Percentiles rank a stretch among this genome's conserved stretches.
These are phyloP conservation scores for Fusarium fracticaudum DNA, from an alignment of 2,329 filamentous ascomycete genomes.

Conservation along the genomic window DNA sequence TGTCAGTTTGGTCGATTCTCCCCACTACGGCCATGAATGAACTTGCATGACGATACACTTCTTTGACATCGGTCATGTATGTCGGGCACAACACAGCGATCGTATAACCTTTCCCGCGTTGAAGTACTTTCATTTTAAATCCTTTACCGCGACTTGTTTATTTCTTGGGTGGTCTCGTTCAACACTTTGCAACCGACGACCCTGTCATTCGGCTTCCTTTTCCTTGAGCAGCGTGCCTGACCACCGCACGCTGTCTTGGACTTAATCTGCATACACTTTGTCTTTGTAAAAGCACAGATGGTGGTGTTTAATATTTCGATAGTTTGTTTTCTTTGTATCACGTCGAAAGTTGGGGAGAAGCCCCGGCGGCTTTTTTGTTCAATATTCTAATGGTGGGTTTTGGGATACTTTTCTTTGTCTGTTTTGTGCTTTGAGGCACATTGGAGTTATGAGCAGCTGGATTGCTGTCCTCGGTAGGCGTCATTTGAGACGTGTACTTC, in stretches of 20 bases:
- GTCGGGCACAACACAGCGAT: conserved; percentile 72
- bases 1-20: conserved; percentile 27
- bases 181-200: conserved; percentile 35
- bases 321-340: conserved; percentile 33
- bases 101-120: conserved; percentile 47
- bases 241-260: conserved; percentile 40
- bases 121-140: conserved; percentile 43
- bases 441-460: conserved; percentile 39
- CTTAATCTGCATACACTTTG: conserved; percentile 47
- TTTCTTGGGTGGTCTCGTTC: conserved; percentile 43
- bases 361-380: conserved; percentile 48
- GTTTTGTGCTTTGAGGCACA: conserved; percentile 22
- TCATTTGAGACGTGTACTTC: conserved; percentile 20
- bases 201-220: conserved; percentile 35
- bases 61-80: conserved; percentile 64
- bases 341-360: conserved; percentile 42
- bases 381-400: conserved; percentile 38
- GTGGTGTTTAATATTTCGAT: conserved; percentile 39
- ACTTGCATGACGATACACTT: conserved; percentile 67
- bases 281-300: conserved; percentile 36
- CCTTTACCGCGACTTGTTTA: conserved; percentile 45
- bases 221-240: conserved; percentile 29
- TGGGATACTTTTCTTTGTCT: conserved; percentile 6
- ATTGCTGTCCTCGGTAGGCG: conserved; percentile 28
- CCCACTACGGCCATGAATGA: conserved; percentile 58